Conservation (phyloP, 371 early-diverging fungal species). For the Gilbertella persicaria region DNA sequence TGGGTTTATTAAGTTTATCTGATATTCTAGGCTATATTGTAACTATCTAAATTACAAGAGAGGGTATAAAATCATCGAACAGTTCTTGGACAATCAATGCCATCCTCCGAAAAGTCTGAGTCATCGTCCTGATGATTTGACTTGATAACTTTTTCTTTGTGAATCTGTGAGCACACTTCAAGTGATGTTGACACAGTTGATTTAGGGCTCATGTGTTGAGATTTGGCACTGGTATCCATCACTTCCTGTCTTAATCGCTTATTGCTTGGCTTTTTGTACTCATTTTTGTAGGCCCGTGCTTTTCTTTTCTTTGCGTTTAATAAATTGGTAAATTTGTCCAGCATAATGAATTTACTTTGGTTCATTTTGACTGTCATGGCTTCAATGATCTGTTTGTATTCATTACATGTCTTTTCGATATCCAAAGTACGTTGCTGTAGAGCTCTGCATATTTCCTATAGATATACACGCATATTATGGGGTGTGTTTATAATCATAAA, state of each 20-base stretch:
- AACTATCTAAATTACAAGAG: background rate
- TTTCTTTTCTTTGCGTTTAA: slow-evolving; percentile 1
- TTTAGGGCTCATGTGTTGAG: no score
- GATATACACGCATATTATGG: no score
- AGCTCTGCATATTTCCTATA: background rate
- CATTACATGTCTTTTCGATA: background rate
- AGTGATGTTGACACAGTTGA: background rate
- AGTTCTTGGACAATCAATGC: background rate
- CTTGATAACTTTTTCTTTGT: background rate
- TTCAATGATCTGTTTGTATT: background rate
- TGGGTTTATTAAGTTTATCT: slow-evolving; percentile 80
- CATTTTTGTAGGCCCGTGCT: background rate
- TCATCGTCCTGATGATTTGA: background rate
- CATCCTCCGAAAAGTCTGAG: background rate
- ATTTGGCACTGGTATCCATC: no score
- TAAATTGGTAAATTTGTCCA: slow-evolving; percentile 1
- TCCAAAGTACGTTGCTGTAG: background rate
- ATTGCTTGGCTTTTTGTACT: background rate
- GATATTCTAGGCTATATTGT: slow-evolving; percentile 73
- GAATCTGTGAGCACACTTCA: background rate
- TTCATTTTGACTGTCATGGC: background rate
- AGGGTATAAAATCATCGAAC: background rate
- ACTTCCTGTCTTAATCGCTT: background rate
- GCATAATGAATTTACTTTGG: background rate
- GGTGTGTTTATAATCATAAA: no score